phyloP scores from a whole-genome alignment of 495 filamentous ascomycete genomes.

The Podospora pseudoanserina region DNA sequence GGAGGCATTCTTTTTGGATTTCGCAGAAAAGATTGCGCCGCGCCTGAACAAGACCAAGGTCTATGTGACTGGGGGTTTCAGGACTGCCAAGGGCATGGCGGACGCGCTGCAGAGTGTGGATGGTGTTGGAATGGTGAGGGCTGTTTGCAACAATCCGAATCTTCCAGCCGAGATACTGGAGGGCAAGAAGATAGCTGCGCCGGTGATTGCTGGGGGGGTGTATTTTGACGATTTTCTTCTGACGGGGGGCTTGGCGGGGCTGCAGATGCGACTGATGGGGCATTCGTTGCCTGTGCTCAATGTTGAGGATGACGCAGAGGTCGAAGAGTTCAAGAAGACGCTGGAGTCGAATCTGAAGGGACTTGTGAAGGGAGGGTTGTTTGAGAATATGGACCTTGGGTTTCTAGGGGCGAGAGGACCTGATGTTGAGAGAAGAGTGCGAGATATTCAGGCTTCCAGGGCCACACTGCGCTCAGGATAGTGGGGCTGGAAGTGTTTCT shows the following conservation, averaged over 20 bases:
- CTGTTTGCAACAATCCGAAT: conserved; percentile 50
- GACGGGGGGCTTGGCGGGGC: conserved; percentile 3
- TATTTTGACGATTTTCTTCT: conserved; percentile 10
- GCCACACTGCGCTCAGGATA: not conserved
- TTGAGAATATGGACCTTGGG: not conserved
- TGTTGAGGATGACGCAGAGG: not conserved
- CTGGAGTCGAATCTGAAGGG: not conserved
- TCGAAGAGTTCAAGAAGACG: not conserved
- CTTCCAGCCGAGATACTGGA: conserved; percentile 39
- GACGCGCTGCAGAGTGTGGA: conserved; percentile 50
- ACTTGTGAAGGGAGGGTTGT: not conserved
- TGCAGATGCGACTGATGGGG: conserved; percentile 13
- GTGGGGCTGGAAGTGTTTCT: no score
- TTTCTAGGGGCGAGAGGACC: not conserved
- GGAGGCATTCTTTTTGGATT: conserved; percentile 65
- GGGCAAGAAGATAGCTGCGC: not conserved
- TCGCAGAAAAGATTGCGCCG: conserved; percentile 58
- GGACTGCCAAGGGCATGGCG: conserved; percentile 59
- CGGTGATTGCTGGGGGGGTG: not conserved
- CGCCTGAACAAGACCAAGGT: conserved; percentile 50
- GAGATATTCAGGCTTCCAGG: not conserved
- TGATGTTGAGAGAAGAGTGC: not conserved
- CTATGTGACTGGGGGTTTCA: conserved; percentile 62
- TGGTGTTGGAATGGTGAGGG: conserved; percentile 55
- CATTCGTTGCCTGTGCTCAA: conserved; percentile 6